phyloP scores from a whole-genome alignment of 2,329 filamentous ascomycete species.

The Paradendryphiella salina region DNA sequence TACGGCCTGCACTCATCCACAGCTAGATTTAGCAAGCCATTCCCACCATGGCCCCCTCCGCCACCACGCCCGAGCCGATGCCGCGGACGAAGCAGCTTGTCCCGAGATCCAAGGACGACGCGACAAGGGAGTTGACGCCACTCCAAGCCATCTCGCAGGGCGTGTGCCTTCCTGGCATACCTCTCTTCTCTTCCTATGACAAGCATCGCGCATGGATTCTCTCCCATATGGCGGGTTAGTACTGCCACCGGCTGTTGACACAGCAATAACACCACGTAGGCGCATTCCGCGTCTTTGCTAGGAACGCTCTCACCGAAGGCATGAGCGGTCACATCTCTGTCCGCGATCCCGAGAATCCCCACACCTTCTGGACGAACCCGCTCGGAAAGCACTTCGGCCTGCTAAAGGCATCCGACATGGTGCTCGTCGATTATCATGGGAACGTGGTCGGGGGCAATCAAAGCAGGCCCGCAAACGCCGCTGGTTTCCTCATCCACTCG shows the following conservation, averaged over 20 bases:
- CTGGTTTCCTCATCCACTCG: slow-evolving; percentile 71
- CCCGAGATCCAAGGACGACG: slow-evolving; percentile 26
- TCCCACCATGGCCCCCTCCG: slow-evolving; percentile 41
- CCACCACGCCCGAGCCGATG: slow-evolving; percentile 18
- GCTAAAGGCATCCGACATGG: slow-evolving; percentile 67
- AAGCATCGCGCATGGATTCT: slow-evolving; percentile 66
- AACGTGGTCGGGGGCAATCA: slow-evolving; percentile 66
- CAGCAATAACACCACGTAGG: slow-evolving; percentile 5
- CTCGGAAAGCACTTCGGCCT: slow-evolving; percentile 67
- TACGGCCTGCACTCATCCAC: not conserved
- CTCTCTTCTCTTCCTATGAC: slow-evolving; percentile 57
- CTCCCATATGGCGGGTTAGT: slow-evolving; percentile 61
- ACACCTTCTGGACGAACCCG: slow-evolving; percentile 71
- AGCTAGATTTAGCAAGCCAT: not conserved
- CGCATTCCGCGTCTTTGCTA: slow-evolving; percentile 69
- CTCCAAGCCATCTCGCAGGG: slow-evolving; percentile 54
- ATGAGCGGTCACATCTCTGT: slow-evolving; percentile 71
- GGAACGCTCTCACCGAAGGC: slow-evolving; percentile 68
- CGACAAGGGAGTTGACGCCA: slow-evolving; percentile 35
- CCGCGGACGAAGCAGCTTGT: slow-evolving; percentile 25
- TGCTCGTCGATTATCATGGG: slow-evolving; percentile 66
- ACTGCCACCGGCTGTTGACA: not conserved
- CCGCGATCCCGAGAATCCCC: slow-evolving; percentile 64
- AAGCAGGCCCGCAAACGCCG: slow-evolving; percentile 64
- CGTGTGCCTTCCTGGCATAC: slow-evolving; percentile 57